Evolutionary conservation across 75 land plant species (phyloP).

Genomic region (Cupressus sempervirens): DNA sequence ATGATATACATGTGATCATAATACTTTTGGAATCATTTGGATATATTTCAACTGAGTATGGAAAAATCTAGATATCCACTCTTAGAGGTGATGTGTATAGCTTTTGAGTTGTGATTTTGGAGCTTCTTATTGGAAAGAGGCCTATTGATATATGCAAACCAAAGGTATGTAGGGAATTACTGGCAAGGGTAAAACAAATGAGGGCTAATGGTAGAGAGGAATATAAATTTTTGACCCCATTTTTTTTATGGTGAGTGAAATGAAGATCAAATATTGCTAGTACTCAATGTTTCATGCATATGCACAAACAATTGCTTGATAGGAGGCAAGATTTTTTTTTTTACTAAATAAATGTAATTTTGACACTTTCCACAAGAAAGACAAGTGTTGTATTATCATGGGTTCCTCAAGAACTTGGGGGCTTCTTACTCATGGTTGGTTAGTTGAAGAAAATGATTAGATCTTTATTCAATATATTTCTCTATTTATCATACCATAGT

Average conservation of each 20-base stretch:
- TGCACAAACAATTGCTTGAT: slow-evolving; percentile 26
- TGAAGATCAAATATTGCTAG: slow-evolving; percentile 48
- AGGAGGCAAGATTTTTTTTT: not conserved
- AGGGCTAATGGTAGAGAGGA: slow-evolving; percentile 37
- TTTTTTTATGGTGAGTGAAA: slow-evolving; percentile 30
- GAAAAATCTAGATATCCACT: slow-evolving; percentile 57
- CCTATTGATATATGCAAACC: slow-evolving; percentile 64
- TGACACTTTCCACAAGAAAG: not conserved
- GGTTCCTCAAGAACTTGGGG: not conserved
- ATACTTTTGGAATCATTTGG: slow-evolving; percentile 74
- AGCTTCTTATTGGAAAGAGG: slow-evolving; percentile 61
- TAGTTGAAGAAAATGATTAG: too few species aligned
- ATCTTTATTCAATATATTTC: too few species aligned
- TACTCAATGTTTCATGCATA: slow-evolving; percentile 55
- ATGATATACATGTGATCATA: slow-evolving; percentile 69
- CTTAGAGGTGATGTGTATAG: slow-evolving; percentile 70
- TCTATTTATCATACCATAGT: too few species aligned
- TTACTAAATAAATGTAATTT: not conserved
- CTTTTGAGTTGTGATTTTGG: slow-evolving; percentile 66
- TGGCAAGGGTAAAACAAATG: slow-evolving; percentile 62
- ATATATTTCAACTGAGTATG: slow-evolving; percentile 60
- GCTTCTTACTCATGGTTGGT: too few species aligned
- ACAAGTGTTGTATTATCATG: not conserved
- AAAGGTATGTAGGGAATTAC: slow-evolving; percentile 50
- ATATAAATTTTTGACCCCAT: slow-evolving; percentile 42